Conservation (phyloP, 768 basidiomycete species). For the Tulasnella sp. region DNA sequence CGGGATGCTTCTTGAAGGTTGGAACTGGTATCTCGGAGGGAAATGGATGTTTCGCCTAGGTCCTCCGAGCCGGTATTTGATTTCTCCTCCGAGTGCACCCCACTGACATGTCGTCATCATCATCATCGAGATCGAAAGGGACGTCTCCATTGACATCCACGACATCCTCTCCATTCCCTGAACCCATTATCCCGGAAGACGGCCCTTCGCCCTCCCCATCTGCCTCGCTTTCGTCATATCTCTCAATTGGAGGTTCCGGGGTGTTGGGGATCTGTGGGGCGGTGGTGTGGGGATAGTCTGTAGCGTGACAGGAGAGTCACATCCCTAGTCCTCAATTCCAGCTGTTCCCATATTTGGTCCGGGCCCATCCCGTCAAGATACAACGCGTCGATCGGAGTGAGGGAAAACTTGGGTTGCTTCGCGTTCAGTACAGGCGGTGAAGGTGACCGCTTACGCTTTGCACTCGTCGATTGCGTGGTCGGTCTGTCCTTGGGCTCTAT, state of each 20-base stretch:
- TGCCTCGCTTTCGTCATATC: conserved; percentile 23
- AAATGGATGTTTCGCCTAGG: conserved; percentile 28
- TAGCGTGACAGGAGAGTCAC: conserved; percentile 27
- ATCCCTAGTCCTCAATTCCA: conserved; percentile 67
- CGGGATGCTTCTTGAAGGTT: too few relatives aligned
- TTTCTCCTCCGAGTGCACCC: conserved; percentile 12
- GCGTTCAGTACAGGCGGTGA: too few relatives aligned
- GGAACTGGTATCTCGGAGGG: conserved; percentile 22
- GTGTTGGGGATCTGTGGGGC: conserved; percentile 37
- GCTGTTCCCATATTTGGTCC: conserved; percentile 88
- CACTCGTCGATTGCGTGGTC: conserved; percentile 51
- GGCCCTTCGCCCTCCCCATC: conserved; percentile 16
- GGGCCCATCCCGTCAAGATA: conserved; percentile 69
- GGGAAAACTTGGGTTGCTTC: conserved; percentile 19
- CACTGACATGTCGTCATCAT: conserved; percentile 27
- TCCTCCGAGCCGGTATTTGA: conserved; percentile 25
- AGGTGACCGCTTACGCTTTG: conserved; percentile 27
- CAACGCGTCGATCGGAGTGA: conserved; percentile 66
- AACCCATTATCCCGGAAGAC: background rate
- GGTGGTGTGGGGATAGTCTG: background rate
- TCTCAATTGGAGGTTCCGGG: conserved; percentile 40
- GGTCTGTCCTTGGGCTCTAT: conserved; percentile 55
- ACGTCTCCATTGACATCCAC: conserved; percentile 15
- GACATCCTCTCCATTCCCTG: conserved; percentile 18
- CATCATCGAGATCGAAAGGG: conserved; percentile 14